Percentiles rank a stretch among this genome's conserved stretches.
phyloP scores from a whole-genome alignment of 2,329 filamentous ascomycete genomes.

The Claviceps cyperi region DNA sequence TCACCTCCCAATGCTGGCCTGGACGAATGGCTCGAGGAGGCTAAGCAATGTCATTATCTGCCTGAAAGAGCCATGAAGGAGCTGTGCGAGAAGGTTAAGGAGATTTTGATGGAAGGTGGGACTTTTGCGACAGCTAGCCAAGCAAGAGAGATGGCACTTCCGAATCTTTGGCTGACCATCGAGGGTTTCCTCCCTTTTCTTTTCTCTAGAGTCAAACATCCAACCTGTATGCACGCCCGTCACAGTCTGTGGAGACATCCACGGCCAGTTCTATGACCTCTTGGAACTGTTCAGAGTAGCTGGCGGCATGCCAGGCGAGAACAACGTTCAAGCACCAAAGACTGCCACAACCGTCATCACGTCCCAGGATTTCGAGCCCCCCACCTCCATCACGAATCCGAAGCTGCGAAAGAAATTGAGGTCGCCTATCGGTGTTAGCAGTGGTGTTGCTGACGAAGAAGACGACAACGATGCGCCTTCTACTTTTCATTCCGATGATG shows the following conservation, averaged over 20 bases:
- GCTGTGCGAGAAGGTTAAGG: slow-evolving; percentile 96
- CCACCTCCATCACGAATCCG: slow-evolving; percentile 74
- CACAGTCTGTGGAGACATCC: slow-evolving; percentile 94
- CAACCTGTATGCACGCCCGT: slow-evolving; percentile 95
- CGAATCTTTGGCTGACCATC: not conserved
- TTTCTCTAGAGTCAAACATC: slow-evolving; percentile 74
- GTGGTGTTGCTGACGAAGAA: slow-evolving; percentile 37
- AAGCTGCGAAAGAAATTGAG: slow-evolving; percentile 78
- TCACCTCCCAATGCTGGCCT: slow-evolving; percentile 71
- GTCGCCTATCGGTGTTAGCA: slow-evolving; percentile 17
- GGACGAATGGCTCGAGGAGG: slow-evolving; percentile 92
- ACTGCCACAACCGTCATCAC: slow-evolving; percentile 63
- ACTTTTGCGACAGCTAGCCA: not conserved
- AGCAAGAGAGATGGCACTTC: not conserved
- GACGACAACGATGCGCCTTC: slow-evolving; percentile 25
- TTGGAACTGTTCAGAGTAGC: slow-evolving; percentile 94
- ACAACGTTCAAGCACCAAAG: slow-evolving; percentile 51
- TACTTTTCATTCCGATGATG: slow-evolving; percentile 18
- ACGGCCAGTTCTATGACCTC: slow-evolving; percentile 96
- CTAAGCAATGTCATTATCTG: slow-evolving; percentile 93
- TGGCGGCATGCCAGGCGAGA: slow-evolving; percentile 87
- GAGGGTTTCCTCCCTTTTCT: not conserved
- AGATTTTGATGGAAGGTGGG: slow-evolving; percentile 92
- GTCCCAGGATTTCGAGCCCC: slow-evolving; percentile 84
- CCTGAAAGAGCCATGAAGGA: slow-evolving; percentile 97